phyloP scores from a whole-genome alignment of 1,284 basidiomycete genomes.

The Laetiporus sulphureus region DNA sequence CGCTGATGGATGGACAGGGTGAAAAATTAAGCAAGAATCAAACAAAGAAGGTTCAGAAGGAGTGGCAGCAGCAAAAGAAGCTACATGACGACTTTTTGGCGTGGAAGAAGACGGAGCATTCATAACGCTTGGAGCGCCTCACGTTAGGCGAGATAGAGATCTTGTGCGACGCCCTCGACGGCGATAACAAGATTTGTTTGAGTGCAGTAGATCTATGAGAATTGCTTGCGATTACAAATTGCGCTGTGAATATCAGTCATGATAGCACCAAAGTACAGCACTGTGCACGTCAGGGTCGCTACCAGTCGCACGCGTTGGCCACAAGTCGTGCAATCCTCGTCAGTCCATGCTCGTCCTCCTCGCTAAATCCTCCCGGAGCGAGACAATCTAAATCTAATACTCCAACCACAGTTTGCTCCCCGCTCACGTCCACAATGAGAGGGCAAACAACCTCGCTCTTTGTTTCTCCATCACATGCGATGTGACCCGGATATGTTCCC shows the following conservation, averaged over 20 bases:
- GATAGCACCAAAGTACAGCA: too few relatives aligned
- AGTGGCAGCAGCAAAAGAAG: conserved; percentile 72
- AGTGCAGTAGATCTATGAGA: too few relatives aligned
- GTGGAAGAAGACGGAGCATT: conserved; percentile 41
- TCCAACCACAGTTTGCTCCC: conserved; percentile 45
- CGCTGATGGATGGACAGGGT: conserved; percentile 78
- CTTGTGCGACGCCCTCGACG: background rate
- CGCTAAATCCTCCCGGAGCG: conserved; percentile 61
- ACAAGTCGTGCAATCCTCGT: conserved; percentile 63
- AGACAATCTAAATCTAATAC: conserved; percentile 86
- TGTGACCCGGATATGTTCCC: conserved; percentile 78
- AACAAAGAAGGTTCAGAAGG: conserved; percentile 79
- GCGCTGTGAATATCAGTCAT: too few relatives aligned
- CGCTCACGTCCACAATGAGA: conserved; percentile 38
- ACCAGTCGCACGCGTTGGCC: conserved; percentile 54
- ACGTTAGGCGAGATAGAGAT: background rate
- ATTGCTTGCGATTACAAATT: too few relatives aligned
- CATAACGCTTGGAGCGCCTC: conserved; percentile 1
- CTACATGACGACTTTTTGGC: conserved; percentile 70
- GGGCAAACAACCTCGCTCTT: conserved; percentile 85
- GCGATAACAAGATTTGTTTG: too few relatives aligned
- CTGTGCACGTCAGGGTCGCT: too few relatives aligned
- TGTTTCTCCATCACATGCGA: conserved; percentile 83
- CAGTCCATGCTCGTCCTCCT: conserved; percentile 67
- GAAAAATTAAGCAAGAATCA: conserved; percentile 82